These are phyloP conservation scores for Ophiostoma piceae DNA, from an alignment of 2,329 filamentous ascomycete genomes.

Conservation along the genomic window DNA sequence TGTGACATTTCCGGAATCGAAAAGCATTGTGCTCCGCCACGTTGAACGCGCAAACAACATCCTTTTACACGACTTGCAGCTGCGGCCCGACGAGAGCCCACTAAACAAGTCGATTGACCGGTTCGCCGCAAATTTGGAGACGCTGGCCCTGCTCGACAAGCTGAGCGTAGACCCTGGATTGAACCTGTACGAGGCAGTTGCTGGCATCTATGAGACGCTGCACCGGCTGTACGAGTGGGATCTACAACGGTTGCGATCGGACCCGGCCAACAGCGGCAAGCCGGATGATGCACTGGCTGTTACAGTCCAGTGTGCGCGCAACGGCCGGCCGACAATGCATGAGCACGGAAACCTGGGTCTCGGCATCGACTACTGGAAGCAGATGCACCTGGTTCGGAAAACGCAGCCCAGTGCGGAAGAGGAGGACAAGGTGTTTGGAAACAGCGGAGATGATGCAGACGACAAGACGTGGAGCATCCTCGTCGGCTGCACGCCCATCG, in stretches of 20 bases:
- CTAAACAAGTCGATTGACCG: slow-evolving; percentile 65
- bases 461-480: slow-evolving; percentile 61
- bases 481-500: slow-evolving; percentile 56
- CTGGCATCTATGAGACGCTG: slow-evolving; percentile 66
- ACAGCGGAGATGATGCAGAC: neutral
- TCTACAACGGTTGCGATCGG: slow-evolving; percentile 51
- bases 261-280: slow-evolving; percentile 40
- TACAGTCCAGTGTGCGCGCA: slow-evolving; percentile 62
- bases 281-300: slow-evolving; percentile 46
- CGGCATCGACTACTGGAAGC: slow-evolving; percentile 72
- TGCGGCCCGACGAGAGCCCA: slow-evolving; percentile 54
- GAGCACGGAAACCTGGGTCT: slow-evolving; percentile 61
- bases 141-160: slow-evolving; percentile 63
- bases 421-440: neutral
- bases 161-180: slow-evolving; percentile 63
- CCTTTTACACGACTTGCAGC: slow-evolving; percentile 58
- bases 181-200: slow-evolving; percentile 72
- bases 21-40: slow-evolving; percentile 54
- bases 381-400: slow-evolving; percentile 46
- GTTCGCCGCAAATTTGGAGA: slow-evolving; percentile 67
- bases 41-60: slow-evolving; percentile 60
- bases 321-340: slow-evolving; percentile 68
- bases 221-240: slow-evolving; percentile 67
- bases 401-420: neutral
- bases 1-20: slow-evolving; percentile 57